Base-by-base conservation (phyloP, 2,329 filamentous ascomycete genomes). In the Paraphaeosphaeria minitans region DNA sequence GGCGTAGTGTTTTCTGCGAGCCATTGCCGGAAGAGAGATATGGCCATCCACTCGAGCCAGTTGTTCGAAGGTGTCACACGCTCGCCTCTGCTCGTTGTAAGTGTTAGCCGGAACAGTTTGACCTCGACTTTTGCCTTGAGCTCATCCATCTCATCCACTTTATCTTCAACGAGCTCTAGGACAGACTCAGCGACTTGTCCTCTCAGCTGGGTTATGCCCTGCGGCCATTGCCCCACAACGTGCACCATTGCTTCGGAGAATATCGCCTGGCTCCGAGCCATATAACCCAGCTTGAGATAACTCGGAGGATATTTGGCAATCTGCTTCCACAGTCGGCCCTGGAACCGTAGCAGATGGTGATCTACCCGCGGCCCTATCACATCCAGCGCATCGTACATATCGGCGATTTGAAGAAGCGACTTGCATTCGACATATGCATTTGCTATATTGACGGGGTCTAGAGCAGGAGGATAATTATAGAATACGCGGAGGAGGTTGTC, bases 401-500 rank as follows among this genome's bases (percentile, higher is more conserved):
- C 93, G n/a, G 93, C 94, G 19, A 97, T 83, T 13, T 87, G 87
- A 42, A 98, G 85, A 2, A 98, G 85, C 13, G 91, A 90, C 78
- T 97, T 97, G 84, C 92, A 97, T 77, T 97, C 92, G 45, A 95
- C 89, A 73, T 97, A 97, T 24, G 93, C 93, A 61, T 93, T 90
- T 55, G 93, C 92, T 64, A 98, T 96, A 75, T 95, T 96, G 75
- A 95, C 84, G 27, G 86, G 85, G 77, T 97, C 93, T 33, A 98
- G 84, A 0, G 87, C 73, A 0, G 94, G 94, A 0, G 92, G 82
- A 75, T 96, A 91, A 76, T 97, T 97, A 83, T 98, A 98, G 81
- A 97, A 97, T 62, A 95, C 90, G 68, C 93, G 91, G 75, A 98
- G 96, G 22, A 98, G 84, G 75, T 97, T 97, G 75, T 97, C 93